Percentiles rank a stretch among this genome's conserved stretches.
Evolutionary conservation across 2,329 filamentous ascomycete species (phyloP).

Genomic region (Capronia coronata): DNA sequence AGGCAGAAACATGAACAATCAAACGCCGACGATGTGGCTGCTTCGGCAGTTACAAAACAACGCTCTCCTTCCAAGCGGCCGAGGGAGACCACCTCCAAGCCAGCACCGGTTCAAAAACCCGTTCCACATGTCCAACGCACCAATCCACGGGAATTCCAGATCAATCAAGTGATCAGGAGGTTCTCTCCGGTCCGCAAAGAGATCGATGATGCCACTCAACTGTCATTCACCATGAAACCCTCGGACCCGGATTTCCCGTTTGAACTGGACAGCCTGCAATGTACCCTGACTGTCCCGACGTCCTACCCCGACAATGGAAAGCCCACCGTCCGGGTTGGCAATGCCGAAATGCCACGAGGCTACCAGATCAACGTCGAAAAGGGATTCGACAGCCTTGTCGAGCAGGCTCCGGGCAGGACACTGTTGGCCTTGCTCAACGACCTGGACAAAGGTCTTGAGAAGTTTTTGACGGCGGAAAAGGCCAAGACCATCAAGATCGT

Average conservation of each 20-base stretch:
- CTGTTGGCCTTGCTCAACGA: conserved; percentile 61
- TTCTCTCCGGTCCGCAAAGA: conserved; percentile 49
- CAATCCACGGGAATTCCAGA: conserved; percentile 66
- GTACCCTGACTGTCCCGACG: conserved; percentile 58
- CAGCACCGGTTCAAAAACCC: conserved; percentile 46
- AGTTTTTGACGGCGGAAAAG: conserved; percentile 62
- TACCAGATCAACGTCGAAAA: conserved; percentile 71
- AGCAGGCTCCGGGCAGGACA: conserved; percentile 50
- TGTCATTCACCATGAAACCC: conserved; percentile 61
- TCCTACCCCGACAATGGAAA: conserved; percentile 53
- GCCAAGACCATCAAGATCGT: conserved; percentile 66
- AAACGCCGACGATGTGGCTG: conserved; percentile 16
- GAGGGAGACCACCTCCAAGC: conserved; percentile 30
- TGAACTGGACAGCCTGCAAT: conserved; percentile 62
- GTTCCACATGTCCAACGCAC: conserved; percentile 57
- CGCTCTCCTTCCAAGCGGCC: conserved; percentile 14
- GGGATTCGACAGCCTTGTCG: conserved; percentile 62
- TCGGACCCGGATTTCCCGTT: conserved; percentile 82
- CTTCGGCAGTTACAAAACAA: conserved; percentile 9
- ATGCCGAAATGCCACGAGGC: conserved; percentile 63
- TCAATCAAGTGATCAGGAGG: conserved; percentile 64
- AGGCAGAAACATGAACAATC: conserved; percentile 23
- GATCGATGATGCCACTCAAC: conserved; percentile 47
- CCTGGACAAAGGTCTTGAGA: conserved; percentile 66
- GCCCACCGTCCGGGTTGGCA: conserved; percentile 58